Evolutionary conservation across 2,329 filamentous ascomycete species (phyloP).

Genomic region (Rhexocercosporidium sp.): DNA sequence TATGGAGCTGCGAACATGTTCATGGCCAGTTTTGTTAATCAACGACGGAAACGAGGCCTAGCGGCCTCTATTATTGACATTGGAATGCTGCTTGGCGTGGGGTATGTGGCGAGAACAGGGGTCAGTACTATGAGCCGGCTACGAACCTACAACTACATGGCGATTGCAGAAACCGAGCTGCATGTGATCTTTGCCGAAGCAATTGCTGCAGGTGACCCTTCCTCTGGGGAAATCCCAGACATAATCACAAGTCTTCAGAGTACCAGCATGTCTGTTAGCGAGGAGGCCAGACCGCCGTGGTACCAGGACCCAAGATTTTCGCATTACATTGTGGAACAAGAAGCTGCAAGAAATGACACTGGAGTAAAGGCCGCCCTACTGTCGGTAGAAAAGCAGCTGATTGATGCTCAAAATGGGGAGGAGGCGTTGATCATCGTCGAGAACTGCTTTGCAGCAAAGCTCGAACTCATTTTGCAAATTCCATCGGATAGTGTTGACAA

Average conservation of each 20-base stretch:
- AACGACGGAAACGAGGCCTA: constrained; percentile 47
- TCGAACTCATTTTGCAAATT: constrained; percentile 27
- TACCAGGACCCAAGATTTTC: not conserved
- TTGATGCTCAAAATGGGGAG: not conserved
- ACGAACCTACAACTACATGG: not conserved
- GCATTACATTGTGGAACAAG: not conserved
- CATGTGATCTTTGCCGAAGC: not conserved
- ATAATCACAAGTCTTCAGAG: not conserved
- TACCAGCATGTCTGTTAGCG: not conserved
- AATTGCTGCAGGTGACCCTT: not conserved
- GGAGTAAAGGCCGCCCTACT: not conserved
- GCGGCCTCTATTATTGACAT: constrained; percentile 48
- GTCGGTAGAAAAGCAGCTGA: not conserved
- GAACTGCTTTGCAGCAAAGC: constrained; percentile 39
- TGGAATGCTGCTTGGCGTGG: constrained; percentile 48
- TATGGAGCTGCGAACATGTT: constrained; percentile 53
- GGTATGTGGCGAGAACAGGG: constrained; percentile 41
- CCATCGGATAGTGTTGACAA: constrained; percentile 34
- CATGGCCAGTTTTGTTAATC: constrained; percentile 46
- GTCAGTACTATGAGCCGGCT: not conserved
- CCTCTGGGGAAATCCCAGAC: not conserved
- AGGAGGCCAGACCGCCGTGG: not conserved
- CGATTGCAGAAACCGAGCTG: not conserved
- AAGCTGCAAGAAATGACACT: not conserved
- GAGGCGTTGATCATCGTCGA: not conserved